Conservation (phyloP, 495 filamentous ascomycete genomes). For the Talaromyces wortmannii region DNA sequence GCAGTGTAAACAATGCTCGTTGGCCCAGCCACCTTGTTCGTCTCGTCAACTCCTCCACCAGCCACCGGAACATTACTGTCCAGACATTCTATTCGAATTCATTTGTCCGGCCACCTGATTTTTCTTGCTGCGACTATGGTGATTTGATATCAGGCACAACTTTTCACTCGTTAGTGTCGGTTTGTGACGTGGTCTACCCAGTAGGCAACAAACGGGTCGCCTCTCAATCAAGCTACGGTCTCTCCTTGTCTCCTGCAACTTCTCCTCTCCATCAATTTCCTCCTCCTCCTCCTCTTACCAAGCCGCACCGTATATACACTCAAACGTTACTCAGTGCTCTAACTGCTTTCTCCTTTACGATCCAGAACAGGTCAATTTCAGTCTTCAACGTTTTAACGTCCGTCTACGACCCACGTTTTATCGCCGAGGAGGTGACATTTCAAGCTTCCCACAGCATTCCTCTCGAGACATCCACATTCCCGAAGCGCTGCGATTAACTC, state of each 20-base stretch:
- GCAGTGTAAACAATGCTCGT: constrained; percentile 36
- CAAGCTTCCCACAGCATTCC: constrained; percentile 9
- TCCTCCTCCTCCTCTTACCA: constrained; percentile 7
- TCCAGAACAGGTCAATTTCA: not conserved
- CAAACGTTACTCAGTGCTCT: not conserved
- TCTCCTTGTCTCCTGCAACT: constrained; percentile 14
- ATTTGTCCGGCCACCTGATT: constrained; percentile 5
- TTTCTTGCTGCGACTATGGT: not conserved
- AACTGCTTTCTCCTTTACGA: constrained; percentile 3
- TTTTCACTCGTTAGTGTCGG: not conserved
- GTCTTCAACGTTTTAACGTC: not conserved
- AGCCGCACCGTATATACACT: constrained; percentile 6
- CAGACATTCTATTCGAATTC: not conserved
- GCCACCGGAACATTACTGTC: constrained; percentile 19
- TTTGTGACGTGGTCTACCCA: not conserved
- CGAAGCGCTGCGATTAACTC: not conserved
- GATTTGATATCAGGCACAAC: not conserved
- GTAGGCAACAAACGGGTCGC: constrained; percentile 9
- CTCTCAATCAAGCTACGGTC: constrained; percentile 26
- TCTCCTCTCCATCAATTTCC: constrained; percentile 20
- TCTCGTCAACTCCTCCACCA: constrained; percentile 22
- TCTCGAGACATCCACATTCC: not conserved
- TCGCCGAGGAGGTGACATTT: constrained; percentile 24
- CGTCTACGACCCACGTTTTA: constrained; percentile 8
- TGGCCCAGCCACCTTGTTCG: constrained; percentile 41